A percentile compares a stretch with the other conserved stretches of the same genome.
These are phyloP conservation scores for Fusarium sp. DNA, from an alignment of 2,329 filamentous ascomycete genomes.

Conservation along the genomic window DNA sequence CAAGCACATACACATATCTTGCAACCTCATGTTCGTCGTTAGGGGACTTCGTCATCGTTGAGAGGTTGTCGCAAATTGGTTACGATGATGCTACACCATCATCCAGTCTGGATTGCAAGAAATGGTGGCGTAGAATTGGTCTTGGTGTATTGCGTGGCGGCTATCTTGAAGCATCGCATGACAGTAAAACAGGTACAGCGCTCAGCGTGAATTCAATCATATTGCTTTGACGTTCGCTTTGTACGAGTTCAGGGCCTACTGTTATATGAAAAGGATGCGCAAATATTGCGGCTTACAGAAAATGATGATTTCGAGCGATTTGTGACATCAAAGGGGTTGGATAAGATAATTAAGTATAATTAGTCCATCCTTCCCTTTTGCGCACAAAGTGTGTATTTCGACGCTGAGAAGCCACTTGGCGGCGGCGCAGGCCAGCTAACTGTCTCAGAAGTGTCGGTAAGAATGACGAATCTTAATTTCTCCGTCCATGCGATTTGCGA, in stretches of 20 bases:
- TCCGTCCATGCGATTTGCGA: slow-evolving; percentile 25
- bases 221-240: background rate
- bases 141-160: slow-evolving; percentile 51
- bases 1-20: background rate
- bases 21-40: background rate
- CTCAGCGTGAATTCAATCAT: slow-evolving; percentile 10
- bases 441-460: slow-evolving; percentile 33
- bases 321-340: background rate
- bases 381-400: slow-evolving; percentile 18
- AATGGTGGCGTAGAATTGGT: slow-evolving; percentile 48
- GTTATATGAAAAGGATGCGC: background rate
- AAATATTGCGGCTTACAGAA: background rate
- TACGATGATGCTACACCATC: slow-evolving; percentile 33
- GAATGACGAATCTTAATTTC: background rate
- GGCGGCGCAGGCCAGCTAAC: slow-evolving; percentile 8
- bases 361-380: slow-evolving; percentile 21
- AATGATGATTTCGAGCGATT: background rate
- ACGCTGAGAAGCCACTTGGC: background rate
- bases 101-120: slow-evolving; percentile 27
- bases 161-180: slow-evolving; percentile 33
- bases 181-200: slow-evolving; percentile 29
- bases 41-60: slow-evolving; percentile 5
- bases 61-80: slow-evolving; percentile 17
- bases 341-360: slow-evolving; percentile 30
- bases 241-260: background rate